These are phyloP conservation scores for Huntiella decipiens DNA, from an alignment of 2,329 filamentous ascomycete genomes.

Conservation along the genomic window DNA sequence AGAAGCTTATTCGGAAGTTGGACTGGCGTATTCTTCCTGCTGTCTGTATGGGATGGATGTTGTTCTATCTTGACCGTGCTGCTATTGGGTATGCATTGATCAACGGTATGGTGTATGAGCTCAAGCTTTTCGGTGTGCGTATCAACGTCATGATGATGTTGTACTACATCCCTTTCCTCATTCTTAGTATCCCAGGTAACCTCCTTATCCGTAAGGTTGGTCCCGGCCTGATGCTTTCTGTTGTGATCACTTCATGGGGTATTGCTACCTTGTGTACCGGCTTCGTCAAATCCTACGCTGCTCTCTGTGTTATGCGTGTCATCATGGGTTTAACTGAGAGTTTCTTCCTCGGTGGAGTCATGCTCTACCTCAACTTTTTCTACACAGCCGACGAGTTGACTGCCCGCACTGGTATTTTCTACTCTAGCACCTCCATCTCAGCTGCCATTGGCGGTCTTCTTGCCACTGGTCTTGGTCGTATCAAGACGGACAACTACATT, in stretches of 20 bases:
- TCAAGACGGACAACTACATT: constrained; percentile 19
- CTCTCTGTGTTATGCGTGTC: constrained; percentile 13
- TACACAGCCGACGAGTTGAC: constrained; percentile 14
- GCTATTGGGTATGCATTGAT: constrained; percentile 19
- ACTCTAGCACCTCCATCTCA: constrained; percentile 46
- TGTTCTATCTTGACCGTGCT: constrained; percentile 17
- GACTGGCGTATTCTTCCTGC: constrained; percentile 11
- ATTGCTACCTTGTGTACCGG: constrained; percentile 13
- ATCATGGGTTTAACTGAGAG: constrained; percentile 15
- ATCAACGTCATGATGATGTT: constrained; percentile 24
- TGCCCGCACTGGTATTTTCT: constrained; percentile 15
- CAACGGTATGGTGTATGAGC: constrained; percentile 37
- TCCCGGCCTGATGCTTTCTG: constrained; percentile 13
- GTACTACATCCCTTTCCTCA: constrained; percentile 14
- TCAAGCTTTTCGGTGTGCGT: constrained; percentile 39
- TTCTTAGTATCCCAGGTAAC: constrained; percentile 15
- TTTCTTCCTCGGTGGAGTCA: constrained; percentile 14
- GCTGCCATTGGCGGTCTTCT: constrained; percentile 40
- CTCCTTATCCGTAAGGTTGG: constrained; percentile 13
- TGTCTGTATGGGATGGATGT: constrained; percentile 12
- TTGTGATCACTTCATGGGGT: constrained; percentile 14
- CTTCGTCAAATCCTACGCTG: constrained; percentile 13
- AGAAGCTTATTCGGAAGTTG: constrained; percentile 9
- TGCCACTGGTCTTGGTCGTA: constrained; percentile 23
- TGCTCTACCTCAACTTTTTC: constrained; percentile 16